These are phyloP conservation scores for Solanum chacoense DNA, from an alignment of 305 asterid genomes.

Conservation along the genomic window DNA sequence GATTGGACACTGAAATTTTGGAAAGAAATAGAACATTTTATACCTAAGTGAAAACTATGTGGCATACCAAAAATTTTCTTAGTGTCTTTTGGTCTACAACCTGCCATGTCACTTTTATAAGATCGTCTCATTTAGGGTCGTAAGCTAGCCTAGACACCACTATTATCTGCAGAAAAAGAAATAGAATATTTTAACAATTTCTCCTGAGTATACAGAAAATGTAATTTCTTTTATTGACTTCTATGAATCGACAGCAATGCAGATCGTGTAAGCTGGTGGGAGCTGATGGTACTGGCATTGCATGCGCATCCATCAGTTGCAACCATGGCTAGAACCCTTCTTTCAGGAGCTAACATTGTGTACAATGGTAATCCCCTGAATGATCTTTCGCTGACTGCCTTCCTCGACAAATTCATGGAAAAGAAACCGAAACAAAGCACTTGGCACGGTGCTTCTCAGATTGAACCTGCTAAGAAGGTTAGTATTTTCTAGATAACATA, in stretches of 20 bases:
- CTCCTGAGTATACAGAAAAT: neutral
- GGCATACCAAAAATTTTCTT: neutral
- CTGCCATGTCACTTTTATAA: neutral
- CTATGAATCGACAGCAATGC: slow-evolving; percentile 57
- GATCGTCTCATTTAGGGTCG: neutral
- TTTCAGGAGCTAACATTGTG: slow-evolving; percentile 75
- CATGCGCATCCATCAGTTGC: slow-evolving; percentile 95
- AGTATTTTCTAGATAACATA: neutral
- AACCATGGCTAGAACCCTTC: slow-evolving; percentile 87
- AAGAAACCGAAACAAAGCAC: slow-evolving; percentile 73
- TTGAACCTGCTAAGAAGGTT: slow-evolving; percentile 91
- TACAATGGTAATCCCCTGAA: slow-evolving; percentile 79
- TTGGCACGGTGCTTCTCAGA: slow-evolving; percentile 89
- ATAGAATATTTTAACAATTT: neutral
- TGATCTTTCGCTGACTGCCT: slow-evolving; percentile 77
- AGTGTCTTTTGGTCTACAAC: neutral
- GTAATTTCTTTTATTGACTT: neutral
- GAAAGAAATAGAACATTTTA: neutral
- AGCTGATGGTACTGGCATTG: slow-evolving; percentile 60
- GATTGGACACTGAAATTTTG: neutral
- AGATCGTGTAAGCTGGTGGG: slow-evolving; percentile 89
- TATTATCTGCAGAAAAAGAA: neutral
- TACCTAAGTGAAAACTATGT: neutral
- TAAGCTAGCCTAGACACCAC: neutral
- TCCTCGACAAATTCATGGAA: slow-evolving; percentile 95